Evolutionary conservation across 176 grass and related monocot genomes (phyloP).

Genomic region (Triticum dicoccoides): DNA sequence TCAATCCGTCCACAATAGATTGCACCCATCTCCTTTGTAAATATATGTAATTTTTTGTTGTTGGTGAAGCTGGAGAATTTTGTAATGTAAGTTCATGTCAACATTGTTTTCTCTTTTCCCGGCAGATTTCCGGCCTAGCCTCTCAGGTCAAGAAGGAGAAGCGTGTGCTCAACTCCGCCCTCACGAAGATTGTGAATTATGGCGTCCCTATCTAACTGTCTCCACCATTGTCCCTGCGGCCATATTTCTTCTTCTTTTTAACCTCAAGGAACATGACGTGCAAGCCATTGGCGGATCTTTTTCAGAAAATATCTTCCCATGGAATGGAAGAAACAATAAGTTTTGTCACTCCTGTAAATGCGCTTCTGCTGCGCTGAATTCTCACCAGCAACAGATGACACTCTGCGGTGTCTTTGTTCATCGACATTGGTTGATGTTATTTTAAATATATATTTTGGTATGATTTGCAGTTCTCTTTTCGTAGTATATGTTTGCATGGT

Average conservation of each 20-base stretch:
- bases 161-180: constrained; percentile 25
- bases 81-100: background rate
- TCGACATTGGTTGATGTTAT: background rate
- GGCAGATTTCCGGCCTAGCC: constrained; percentile 43
- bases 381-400: background rate
- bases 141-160: constrained; percentile 56
- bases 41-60: background rate
- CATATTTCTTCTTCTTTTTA: background rate
- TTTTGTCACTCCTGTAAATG: constrained; percentile 12
- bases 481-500: too few relatives aligned
- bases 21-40: background rate
- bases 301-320: background rate
- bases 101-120: background rate
- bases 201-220: constrained; percentile 38
- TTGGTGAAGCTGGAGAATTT: background rate
- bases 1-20: background rate
- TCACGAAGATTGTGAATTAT: constrained; percentile 47
- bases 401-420: background rate
- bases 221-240: background rate
- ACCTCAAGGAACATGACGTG: background rate
- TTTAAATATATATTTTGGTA: background rate
- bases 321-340: background rate
- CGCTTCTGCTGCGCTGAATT: background rate
- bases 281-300: background rate
- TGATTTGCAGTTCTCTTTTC: background rate